Base-by-base conservation (phyloP, 306 rosid species). In the Cotoneaster glaucophyllus region DNA sequence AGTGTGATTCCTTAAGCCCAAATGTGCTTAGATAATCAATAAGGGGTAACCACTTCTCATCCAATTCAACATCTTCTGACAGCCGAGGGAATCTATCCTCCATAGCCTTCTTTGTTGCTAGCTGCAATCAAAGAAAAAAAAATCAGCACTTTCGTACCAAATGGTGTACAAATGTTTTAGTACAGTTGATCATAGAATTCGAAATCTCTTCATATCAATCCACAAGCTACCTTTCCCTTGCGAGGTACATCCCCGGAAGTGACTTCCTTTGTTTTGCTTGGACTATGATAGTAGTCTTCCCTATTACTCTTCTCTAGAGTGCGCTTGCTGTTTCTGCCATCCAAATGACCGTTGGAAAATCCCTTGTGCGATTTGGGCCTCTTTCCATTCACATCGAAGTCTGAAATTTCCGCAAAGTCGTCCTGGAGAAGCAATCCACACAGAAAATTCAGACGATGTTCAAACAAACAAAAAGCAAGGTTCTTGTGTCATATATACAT, bases 1-100 rank as follows among this genome's bases (percentile, higher is more conserved):
- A 92, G 81, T 95, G 96, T n/a, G 96, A 92, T 73, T 95, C 97
- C 85, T 86, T 92, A 32, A 95, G 88, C 82, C 93, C 99, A 85
- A 87, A 95, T 25, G 96, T 87, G 81, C 88, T 83, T 19, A 95
- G 87, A 79, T 95, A 92, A 84, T 95, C 98, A 79, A 95, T 90
- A 75, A 95, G 99, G 10, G 99, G 99, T 41, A 89, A 64, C 97
- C 97, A 95, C 77, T 83, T 90, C 84, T 67, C 79, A 68, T 95
- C 98, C 88, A 90, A 76, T 62, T 43, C 70, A 73, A 95, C 91
- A 78, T 90, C 93, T 70, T 92, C 97, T 0, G 87, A 84, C 79
- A 95, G 81, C 71, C 59, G 88, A 12, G 97, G 93, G 83, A 87
- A 95, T 73, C 84, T 90, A 28, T 74, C 64, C 79, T 80, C 88